phyloP scores from a whole-genome alignment of 495 filamentous ascomycete species.

The Penicillium waksmanii region DNA sequence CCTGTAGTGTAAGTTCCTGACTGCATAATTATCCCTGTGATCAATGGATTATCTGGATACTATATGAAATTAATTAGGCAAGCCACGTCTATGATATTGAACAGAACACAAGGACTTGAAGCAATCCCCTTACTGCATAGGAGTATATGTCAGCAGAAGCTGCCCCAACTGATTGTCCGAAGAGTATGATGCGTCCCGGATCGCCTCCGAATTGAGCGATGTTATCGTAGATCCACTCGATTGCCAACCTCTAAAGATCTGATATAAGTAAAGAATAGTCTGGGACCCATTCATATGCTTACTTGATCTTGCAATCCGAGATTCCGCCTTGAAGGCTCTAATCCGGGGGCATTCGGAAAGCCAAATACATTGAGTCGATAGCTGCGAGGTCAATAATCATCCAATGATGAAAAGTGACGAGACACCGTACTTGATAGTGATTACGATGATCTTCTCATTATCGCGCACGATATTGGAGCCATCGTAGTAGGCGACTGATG shows the following conservation, averaged over 20 bases:
- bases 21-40: conserved; percentile 47
- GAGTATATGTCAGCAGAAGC: conserved; percentile 31
- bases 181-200: conserved; percentile 37
- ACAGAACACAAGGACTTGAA: too few species aligned
- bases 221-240: conserved; percentile 42
- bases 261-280: not conserved
- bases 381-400: conserved; percentile 12
- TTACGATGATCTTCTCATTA: conserved; percentile 41
- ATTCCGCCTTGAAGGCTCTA: conserved; percentile 27
- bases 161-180: conserved; percentile 39
- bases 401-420: not conserved
- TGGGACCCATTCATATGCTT: not conserved
- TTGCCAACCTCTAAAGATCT: conserved; percentile 30
- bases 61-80: not conserved
- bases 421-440: conserved; percentile 22
- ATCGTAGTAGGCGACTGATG: conserved; percentile 41
- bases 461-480: conserved; percentile 35
- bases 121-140: conserved; percentile 25
- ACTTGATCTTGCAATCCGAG: conserved; percentile 41
- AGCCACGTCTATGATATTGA: too few species aligned
- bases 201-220: conserved; percentile 44
- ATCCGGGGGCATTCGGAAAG: conserved; percentile 34
- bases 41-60: conserved; percentile 37
- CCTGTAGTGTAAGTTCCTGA: conserved; percentile 41
- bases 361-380: conserved; percentile 45